Percentiles rank a stretch among this genome's conserved stretches.
phyloP scores from a whole-genome alignment of 495 filamentous ascomycete species.

The Xylaria flabelliformis region DNA sequence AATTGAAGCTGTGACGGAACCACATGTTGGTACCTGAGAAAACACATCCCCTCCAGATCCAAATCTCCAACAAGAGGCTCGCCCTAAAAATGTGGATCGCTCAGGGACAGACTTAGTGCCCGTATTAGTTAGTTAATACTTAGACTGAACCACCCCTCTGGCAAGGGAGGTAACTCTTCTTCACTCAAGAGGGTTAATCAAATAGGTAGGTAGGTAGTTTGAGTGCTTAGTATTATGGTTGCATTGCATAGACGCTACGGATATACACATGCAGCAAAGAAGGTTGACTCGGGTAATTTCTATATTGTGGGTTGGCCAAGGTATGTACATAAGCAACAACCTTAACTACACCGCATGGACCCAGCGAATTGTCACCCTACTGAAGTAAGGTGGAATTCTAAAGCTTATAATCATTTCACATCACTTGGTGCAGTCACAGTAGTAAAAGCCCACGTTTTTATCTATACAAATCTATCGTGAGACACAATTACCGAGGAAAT shows the following conservation, averaged over 20 bases:
- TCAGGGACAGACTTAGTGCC: not conserved
- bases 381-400: not conserved
- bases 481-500: not conserved
- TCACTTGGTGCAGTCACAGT: not conserved
- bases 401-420: not conserved
- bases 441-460: not conserved
- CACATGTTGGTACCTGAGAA: slow-evolving; percentile 13
- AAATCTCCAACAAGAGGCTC: slow-evolving; percentile 5
- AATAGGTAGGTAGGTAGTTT: not conserved
- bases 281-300: not conserved
- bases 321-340: not conserved
- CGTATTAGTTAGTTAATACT: not conserved
- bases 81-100: slow-evolving; percentile 16
- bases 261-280: not conserved
- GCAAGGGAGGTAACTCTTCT: not conserved
- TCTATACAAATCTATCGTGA: not conserved
- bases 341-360: not conserved
- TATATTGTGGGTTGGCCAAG: not conserved
- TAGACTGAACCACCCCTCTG: not conserved
- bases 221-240: slow-evolving; percentile 9
- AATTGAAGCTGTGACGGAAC: slow-evolving; percentile 22
- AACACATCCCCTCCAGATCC: slow-evolving; percentile 1
- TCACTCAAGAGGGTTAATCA: no score
- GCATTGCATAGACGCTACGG: slow-evolving; percentile 1
- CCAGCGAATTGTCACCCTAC: not conserved